Evolutionary conservation across 345 rosid species (phyloP).

Genomic region (Salix purpurea): DNA sequence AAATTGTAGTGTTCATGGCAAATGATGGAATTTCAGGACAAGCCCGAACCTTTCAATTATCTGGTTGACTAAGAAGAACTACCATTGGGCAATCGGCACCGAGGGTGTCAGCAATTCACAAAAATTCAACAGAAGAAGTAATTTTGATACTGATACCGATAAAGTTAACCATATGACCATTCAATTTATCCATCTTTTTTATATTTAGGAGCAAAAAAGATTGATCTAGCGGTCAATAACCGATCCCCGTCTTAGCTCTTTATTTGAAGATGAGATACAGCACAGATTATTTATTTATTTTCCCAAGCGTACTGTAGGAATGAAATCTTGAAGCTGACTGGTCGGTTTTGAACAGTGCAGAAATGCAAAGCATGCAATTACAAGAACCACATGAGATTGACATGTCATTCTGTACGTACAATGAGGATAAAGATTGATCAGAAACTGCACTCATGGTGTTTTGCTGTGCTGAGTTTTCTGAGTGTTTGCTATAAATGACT

Average conservation of each 20-base stretch:
- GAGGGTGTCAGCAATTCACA: neutral
- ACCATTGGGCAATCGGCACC: neutral
- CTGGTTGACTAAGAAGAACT: neutral
- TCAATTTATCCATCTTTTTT: neutral
- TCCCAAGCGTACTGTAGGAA: too few species aligned
- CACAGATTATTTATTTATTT: too few species aligned
- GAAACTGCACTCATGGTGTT: neutral
- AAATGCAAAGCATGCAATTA: neutral
- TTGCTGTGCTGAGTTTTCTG: too few species aligned
- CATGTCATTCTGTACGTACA: neutral
- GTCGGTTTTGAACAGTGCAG: neutral
- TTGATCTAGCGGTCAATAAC: neutral
- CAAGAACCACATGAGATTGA: neutral
- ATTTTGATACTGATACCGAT: neutral
- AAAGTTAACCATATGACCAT: constrained; percentile 1
- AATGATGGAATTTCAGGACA: neutral
- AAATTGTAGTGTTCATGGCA: neutral
- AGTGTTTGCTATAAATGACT: neutral
- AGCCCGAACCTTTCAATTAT: constrained; percentile 10
- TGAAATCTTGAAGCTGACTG: too few species aligned
- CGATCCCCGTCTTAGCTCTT: too few species aligned
- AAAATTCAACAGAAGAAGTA: neutral
- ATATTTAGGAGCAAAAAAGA: neutral
- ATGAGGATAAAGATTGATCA: neutral
- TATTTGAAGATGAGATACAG: too few species aligned